Base-by-base conservation (phyloP, 306 rosid genomes). In the Parietaria judaica region DNA sequence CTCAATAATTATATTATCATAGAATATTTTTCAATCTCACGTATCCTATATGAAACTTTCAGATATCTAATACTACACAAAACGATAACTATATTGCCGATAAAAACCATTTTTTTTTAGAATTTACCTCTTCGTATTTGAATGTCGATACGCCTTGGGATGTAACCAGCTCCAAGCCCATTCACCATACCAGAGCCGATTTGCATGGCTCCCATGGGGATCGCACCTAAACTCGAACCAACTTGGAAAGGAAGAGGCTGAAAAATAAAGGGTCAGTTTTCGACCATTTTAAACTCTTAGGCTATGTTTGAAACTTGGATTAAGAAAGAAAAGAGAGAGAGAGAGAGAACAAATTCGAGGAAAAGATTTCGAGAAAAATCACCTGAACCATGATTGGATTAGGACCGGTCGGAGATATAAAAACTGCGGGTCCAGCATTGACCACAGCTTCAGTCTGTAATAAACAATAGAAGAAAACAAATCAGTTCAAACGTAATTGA, bases 381-480 rank as follows among this genome's bases (percentile, higher is more conserved):
- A 78, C 95, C 99, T 88, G 97, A 84, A 94, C 99, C 99, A 88
- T 86, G 68, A 94, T 88, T 54, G 89, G 95, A 74, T 89, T 94
- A 70, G 99, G 99, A 73, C 90, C 86, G 58, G 85, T 62, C 56
- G 87, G 88, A 51, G 97, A 88, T 82, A 94, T 81, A 78, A 83
- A 94, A 76, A 89, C 95, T 63, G 99, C 97, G 51, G 97, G 99
- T 47, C 99, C 99, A 35, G 91, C 89, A 73, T 89, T 94, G 71
- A 89, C 97, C 54, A 89, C 90, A 2, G 97, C 99, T 65, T 89
- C 97, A 36, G 95, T 76, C 99, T 94, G 86, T 75, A 81, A 56
- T 58, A 36, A 61, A 53, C 60, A 10, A 48, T 8, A 80, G 41
- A 10, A 66, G 65, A 5, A 1, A 41, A 60, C 7, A 57, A 34